These are phyloP conservation scores for Fraxinus sp. DNA, from an alignment of 305 asterid genomes.

Conservation along the genomic window DNA sequence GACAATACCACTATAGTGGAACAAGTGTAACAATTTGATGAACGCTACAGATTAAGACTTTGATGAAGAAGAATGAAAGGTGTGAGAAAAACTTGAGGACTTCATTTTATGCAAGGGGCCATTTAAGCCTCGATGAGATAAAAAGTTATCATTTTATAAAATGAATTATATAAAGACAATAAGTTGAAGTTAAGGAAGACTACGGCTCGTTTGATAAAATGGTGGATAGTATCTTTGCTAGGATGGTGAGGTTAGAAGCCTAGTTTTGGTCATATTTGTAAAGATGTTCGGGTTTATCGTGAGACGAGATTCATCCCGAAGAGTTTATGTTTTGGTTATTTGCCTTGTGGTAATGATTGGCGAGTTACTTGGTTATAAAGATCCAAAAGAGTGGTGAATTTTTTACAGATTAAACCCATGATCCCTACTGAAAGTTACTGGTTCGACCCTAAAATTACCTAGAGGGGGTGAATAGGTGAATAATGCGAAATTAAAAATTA, in stretches of 20 bases:
- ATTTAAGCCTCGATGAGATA: not conserved
- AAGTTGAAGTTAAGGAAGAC: not conserved
- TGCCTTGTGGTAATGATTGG: not conserved
- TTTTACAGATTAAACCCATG: not conserved
- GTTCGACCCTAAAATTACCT: too few relatives aligned
- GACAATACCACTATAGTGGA: not conserved
- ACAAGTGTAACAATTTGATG: not conserved
- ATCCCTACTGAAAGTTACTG: too few relatives aligned
- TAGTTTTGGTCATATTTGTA: not conserved
- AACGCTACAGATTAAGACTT: not conserved
- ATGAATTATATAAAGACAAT: not conserved
- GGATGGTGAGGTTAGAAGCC: not conserved
- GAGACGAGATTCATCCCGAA: not conserved
- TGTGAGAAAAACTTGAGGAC: not conserved
- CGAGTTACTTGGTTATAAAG: not conserved
- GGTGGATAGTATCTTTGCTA: not conserved
- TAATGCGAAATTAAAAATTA: too few relatives aligned
- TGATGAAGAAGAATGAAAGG: not conserved
- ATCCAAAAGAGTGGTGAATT: not conserved
- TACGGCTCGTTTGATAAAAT: not conserved
- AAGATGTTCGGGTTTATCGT: not conserved
- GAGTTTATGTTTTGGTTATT: not conserved
- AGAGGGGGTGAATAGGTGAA: too few relatives aligned
- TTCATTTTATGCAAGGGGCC: not conserved
- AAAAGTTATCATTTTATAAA: not conserved